A percentile compares a stretch with the other conserved stretches of the same genome.
Evolutionary conservation across 257 asterid species (phyloP).

Genomic region (Forsythia suspensa): DNA sequence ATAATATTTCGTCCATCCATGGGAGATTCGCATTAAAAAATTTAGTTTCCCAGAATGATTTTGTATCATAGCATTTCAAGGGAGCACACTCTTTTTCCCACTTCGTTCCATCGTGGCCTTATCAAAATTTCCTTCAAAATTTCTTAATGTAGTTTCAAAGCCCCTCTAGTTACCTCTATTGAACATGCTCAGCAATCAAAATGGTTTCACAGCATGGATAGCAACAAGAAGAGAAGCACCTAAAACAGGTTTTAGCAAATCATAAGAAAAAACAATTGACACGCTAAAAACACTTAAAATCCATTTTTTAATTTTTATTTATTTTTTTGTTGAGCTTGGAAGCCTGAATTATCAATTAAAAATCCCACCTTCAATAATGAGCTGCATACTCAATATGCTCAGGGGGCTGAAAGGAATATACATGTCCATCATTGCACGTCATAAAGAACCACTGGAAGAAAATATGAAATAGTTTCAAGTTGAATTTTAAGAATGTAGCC

Average conservation of each 20-base stretch:
- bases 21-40: not conserved
- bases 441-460: conserved; percentile 12
- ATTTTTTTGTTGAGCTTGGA: conserved; percentile 10
- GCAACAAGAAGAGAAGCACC: conserved; percentile 97
- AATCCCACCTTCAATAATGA: conserved; percentile 71
- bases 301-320: not conserved
- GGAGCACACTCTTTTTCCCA: no score
- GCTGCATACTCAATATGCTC: conserved; percentile 93
- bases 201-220: conserved; percentile 56
- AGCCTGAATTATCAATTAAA: conserved; percentile 5
- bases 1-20: not conserved
- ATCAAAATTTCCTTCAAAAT: no score
- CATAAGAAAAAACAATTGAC: conserved; percentile 9
- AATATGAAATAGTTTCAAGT: conserved; percentile 12
- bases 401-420: conserved; percentile 67
- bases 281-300: not conserved
- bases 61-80: not conserved
- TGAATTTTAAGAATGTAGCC: conserved; percentile 8
- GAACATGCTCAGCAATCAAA: no score
- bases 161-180: no score
- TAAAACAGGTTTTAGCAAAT: conserved; percentile 33
- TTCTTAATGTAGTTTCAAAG: no score
- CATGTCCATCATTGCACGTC: conserved; percentile 19
- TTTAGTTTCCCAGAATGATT: not conserved
- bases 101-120: no score